phyloP scores from a whole-genome alignment of 1,284 basidiomycete species.

The Meira nashicola region DNA sequence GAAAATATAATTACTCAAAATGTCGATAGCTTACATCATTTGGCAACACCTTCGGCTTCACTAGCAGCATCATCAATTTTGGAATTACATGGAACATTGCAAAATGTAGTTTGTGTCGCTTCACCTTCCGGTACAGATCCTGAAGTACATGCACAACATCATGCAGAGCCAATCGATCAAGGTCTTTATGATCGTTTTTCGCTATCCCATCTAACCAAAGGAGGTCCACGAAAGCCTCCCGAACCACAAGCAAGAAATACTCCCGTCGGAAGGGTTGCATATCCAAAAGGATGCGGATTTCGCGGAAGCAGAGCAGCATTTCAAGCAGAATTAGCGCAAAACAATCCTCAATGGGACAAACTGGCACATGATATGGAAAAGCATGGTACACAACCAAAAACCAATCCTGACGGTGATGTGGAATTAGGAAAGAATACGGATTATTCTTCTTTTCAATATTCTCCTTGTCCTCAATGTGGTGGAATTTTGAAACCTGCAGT shows the following conservation, averaged over 20 bases:
- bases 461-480: constrained; percentile 47
- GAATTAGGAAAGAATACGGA: constrained; percentile 40
- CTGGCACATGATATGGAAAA: constrained; percentile 30
- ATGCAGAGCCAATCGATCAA: constrained; percentile 8
- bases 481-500: constrained; percentile 51
- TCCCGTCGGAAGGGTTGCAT: constrained; percentile 22
- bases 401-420: constrained; percentile 52
- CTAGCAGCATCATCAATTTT: constrained; percentile 37
- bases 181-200: constrained; percentile 7
- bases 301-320: constrained; percentile 34
- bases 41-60: constrained; percentile 33
- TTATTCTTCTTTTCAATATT: constrained; percentile 46
- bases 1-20: constrained; percentile 49
- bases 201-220: constrained; percentile 18
- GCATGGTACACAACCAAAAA: constrained; percentile 39
- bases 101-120: constrained; percentile 25
- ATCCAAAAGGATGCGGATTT: constrained; percentile 41
- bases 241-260: constrained; percentile 23
- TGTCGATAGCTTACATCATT: constrained; percentile 50
- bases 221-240: constrained; percentile 20
- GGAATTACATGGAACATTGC: constrained; percentile 44
- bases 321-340: constrained; percentile 40
- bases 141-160: too few species aligned
- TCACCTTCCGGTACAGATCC: constrained; percentile 7
- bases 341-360: constrained; percentile 48